Base-by-base conservation (phyloP, 495 filamentous ascomycete species). In the Lasiosphaeris hirsuta region DNA sequence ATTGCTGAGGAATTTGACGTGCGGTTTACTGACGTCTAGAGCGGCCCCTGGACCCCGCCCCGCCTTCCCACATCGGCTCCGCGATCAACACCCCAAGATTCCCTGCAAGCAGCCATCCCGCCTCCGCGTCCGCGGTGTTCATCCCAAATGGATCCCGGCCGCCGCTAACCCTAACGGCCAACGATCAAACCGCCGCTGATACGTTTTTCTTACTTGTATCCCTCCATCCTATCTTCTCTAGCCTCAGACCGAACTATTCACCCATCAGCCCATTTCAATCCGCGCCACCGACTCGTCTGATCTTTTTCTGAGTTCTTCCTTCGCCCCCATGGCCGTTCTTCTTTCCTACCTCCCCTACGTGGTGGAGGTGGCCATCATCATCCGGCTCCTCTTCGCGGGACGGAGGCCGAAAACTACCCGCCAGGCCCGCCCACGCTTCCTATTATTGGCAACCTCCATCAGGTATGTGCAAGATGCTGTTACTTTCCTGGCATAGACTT, bases 401-500 rank as follows among this genome's bases (percentile, higher is more conserved):
- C 54, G 67, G 23, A 51, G 70, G 38, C 69, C 69, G 9, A 68
- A 61, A 63, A 59, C 51, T 63, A 63, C 13, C 70, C 70, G 9
- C 70, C 70, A 15, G 70, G 69, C 7, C 69, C 70, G 1, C 69
- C 67, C 0, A 73, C 69, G 3, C 56, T 73, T 14, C 70, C 70
- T 10, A 53, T 73, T 11, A 60, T 73, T 14, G 70, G 70, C 1
- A 73, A 73, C 39, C 58, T 73, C 39, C 69, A 73, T 44, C 61
- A 56, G 58, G 65, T 68, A 54, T 37, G 65, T 41, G 3, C 42
- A 15, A 7, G 19, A n/a, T 7, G 11, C 4, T 35, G 0, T n/a
- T n/a, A 1, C 7, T 17, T 19, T 35, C 19, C 7, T 17, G 2
- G 30, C 10, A 3, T n/a, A 2, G 6, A 7, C 38, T 34, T 49